These are phyloP conservation scores for Endocarpon pusillum DNA, from an alignment of 495 filamentous ascomycete species.

Conservation along the genomic window DNA sequence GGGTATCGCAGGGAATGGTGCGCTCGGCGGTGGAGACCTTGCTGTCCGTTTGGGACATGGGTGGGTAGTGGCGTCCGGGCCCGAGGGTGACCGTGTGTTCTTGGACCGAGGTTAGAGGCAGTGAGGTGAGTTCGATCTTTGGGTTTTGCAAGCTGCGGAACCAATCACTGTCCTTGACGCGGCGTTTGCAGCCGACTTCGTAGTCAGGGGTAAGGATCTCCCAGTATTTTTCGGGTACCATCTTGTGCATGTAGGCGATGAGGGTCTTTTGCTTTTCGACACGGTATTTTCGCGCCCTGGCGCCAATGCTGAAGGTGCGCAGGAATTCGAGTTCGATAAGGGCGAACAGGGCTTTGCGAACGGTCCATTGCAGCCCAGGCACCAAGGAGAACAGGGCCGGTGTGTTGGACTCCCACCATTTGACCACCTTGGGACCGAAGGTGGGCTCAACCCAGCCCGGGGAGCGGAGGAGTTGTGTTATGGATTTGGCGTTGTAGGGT, in stretches of 20 bases:
- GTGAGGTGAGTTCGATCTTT: slow-evolving; percentile 38
- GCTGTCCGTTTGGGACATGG: slow-evolving; percentile 12
- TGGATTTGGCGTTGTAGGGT: slow-evolving; percentile 32
- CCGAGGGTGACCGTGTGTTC: slow-evolving; percentile 35
- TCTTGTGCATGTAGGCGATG: slow-evolving; percentile 28
- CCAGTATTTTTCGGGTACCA: slow-evolving; percentile 41
- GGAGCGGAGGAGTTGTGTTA: slow-evolving; percentile 45
- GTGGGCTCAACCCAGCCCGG: slow-evolving; percentile 42
- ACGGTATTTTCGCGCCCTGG: slow-evolving; percentile 15
- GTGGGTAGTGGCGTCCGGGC: slow-evolving; percentile 30
- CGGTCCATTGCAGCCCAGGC: slow-evolving; percentile 23
- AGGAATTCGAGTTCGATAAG: slow-evolving; percentile 21
- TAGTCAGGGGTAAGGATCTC: slow-evolving; percentile 47
- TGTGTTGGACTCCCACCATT: slow-evolving; percentile 25
- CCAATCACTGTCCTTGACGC: slow-evolving; percentile 40
- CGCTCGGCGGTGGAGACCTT: slow-evolving; percentile 17
- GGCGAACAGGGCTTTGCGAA: slow-evolving; percentile 21
- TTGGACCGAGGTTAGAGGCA: slow-evolving; percentile 31
- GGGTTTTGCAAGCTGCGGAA: slow-evolving; percentile 33
- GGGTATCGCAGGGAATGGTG: slow-evolving; percentile 37
- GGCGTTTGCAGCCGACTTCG: slow-evolving; percentile 42
- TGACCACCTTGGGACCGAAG: slow-evolving; percentile 13
- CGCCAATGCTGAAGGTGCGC: slow-evolving; percentile 17
- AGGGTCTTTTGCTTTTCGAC: slow-evolving; percentile 19
- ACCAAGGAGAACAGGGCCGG: slow-evolving; percentile 23